Evolutionary conservation across 257 asterid species (phyloP), one percentile per base, ranked within the genome.

Genomic region (Solanum medicagineum): DNA sequence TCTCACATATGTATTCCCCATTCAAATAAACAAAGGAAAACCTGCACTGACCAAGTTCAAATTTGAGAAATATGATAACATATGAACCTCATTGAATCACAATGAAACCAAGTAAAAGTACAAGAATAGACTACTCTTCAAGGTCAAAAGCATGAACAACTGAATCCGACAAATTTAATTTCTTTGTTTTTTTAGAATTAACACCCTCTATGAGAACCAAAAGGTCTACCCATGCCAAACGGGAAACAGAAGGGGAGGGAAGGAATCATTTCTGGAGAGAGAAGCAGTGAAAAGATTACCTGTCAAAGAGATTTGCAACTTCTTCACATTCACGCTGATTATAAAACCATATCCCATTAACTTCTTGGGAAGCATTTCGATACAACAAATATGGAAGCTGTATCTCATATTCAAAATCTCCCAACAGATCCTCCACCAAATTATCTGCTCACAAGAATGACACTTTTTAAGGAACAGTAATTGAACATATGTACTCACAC

Each of bases 271-370:
- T 77, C 63, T 77, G 47, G 45, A 26, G 83, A 77, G 83, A 57
- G 16, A 68, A 49, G 44, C 44, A 81, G 84, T 10, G 87, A 63
- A 79, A 71, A 81, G 87, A 91, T 71, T 87, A 94, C 99, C 99
- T 93, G 88, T 88, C 90, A 86, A 96, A 94, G 73, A 96, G 93
- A 91, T 87, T 92, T 19, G 95, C 97, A 80, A 96, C 93, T 83
- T 93, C 97, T 85, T 93, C 97, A 85, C 98, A 93, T 84, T 94
- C 99, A 56, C 91, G 95, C 19, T 92, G 85, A 87, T 93, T 90
- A 80, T 94, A 96, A 88, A 96, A 96, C 99, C 99, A 96, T 93
- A 96, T 93, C 71, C 99, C 98, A 85, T 94, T 96, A 66, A 94
- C 96, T 90, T 94, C 99, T 87, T 92, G 94, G 65, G 94, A 88